Evolutionary conservation across 2,329 filamentous ascomycete genomes (phyloP), one percentile per base, ranked within the genome.

Genomic region (Fusarium brevicatenulatum): DNA sequence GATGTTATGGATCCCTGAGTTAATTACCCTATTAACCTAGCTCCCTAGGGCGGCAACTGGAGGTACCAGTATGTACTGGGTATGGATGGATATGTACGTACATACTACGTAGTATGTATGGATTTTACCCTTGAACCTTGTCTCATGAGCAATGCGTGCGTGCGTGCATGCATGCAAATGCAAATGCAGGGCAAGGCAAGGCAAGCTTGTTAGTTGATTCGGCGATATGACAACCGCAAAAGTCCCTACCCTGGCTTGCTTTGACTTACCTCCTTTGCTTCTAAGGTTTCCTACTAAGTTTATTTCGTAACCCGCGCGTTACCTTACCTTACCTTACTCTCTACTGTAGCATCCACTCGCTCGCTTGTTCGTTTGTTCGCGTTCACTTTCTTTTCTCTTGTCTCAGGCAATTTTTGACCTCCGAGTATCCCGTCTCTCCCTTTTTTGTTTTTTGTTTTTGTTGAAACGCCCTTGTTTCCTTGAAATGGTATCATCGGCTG

Each of bases 171-270:
- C 30, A 55, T 55, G 52, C 53, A 37, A 37, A 49, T 49, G 55
- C 42, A 34, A 56, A 47, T 52, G 55, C 30, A 47, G 21, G 28
- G 44, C 44, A 47, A 25, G 28, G 44, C 44, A 47, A 25, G 54
- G 52, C 65, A 55, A 62, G 66, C 62, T 70, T 72, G 65, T 73
- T 73, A 73, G 67, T 73, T 46, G 58, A 74, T 61, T 74, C 59
- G 54, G 63, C 50, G 44, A 66, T 70, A 55, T 62, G 57, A 65
- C 54, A 43, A 74, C 63, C 46, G 59, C 54, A 73, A 64, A 70
- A 73, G 61, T 66, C 49, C 68, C 63, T 50, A 9, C 63, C 68
- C 46, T 66, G 36, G 30, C 49, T n/a, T 53, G 50, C 50, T 37
- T 39, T 39, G 50, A 37, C 23, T 53, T 37, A 39, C 32, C 69